Evolutionary conservation across 2,329 filamentous ascomycete genomes (phyloP).

Genomic region (Aspergillus arachidicola): DNA sequence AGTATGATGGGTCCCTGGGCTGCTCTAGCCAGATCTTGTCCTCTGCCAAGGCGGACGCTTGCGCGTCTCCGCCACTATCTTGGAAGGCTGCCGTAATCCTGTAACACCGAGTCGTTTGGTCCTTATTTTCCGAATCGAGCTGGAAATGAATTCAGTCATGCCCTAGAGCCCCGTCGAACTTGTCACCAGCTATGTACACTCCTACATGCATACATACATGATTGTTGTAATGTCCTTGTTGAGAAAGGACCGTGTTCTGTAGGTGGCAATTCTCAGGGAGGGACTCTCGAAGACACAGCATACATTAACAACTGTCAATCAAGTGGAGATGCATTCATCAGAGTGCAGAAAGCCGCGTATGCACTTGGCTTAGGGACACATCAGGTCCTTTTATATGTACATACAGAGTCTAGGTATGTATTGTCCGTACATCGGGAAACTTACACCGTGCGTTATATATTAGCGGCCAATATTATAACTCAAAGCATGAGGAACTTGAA

Average conservation of each 20-base stretch:
- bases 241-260: background rate
- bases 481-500: background rate
- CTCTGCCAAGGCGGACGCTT: constrained; percentile 43
- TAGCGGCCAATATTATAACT: background rate
- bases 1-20: constrained; percentile 25
- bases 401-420: background rate
- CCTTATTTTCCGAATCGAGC: constrained; percentile 10
- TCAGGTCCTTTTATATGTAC: background rate
- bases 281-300: background rate
- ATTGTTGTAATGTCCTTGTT: background rate
- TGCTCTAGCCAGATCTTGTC: constrained; percentile 34
- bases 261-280: constrained; percentile 3
- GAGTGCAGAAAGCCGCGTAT: constrained; percentile 13
- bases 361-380: constrained; percentile 3
- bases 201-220: background rate
- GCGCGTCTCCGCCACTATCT: constrained; percentile 39
- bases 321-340: constrained; percentile 14
- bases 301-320: constrained; percentile 13
- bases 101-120: constrained; percentile 19
- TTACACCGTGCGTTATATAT: background rate
- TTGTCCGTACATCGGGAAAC: background rate
- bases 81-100: constrained; percentile 21
- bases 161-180: background rate
- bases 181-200: background rate
- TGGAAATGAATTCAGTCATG: background rate